Evolutionary conservation across 805 yeast genomes (phyloP).

Genomic region (Candida peoriensis): DNA sequence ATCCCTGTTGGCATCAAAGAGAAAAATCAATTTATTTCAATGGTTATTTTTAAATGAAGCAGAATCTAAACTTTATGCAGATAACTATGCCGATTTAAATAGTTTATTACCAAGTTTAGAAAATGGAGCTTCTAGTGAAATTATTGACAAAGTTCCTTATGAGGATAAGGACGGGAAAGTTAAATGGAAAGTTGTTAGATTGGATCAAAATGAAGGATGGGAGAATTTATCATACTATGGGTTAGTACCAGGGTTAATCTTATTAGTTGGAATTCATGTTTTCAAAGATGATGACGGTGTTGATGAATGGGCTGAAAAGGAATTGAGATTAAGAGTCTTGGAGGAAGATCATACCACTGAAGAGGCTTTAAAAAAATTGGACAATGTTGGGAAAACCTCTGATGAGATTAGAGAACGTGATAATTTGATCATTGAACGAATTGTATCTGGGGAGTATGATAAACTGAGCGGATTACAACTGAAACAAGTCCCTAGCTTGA

Average conservation of each 20-base stretch:
- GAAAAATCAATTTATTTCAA: slow-evolving; percentile 49
- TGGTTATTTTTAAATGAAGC: slow-evolving; percentile 43
- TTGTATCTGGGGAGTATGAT: slow-evolving; percentile 81
- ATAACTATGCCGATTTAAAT: slow-evolving; percentile 57
- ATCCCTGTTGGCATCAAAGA: slow-evolving; percentile 50
- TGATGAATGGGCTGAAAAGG: slow-evolving; percentile 79
- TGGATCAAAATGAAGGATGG: slow-evolving; percentile 81
- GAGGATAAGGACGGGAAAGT: slow-evolving; percentile 76
- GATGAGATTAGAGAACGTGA: slow-evolving; percentile 65
- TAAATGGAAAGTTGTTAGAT: slow-evolving; percentile 74
- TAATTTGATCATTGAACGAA: slow-evolving; percentile 73
- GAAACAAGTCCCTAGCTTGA: slow-evolving; percentile 23
- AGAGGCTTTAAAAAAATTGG: slow-evolving; percentile 42
- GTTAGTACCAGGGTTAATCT: slow-evolving; percentile 64
- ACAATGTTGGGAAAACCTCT: slow-evolving; percentile 34
- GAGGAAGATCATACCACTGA: slow-evolving; percentile 52
- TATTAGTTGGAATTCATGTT: slow-evolving; percentile 45
- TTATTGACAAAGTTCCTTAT: slow-evolving; percentile 79
- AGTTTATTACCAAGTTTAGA: slow-evolving; percentile 44
- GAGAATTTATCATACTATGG: slow-evolving; percentile 67
- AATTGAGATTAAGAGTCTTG: slow-evolving; percentile 70
- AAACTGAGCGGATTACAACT: slow-evolving; percentile 54
- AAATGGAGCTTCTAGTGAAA: slow-evolving; percentile 49
- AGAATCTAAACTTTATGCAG: slow-evolving; percentile 49
- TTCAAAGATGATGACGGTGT: slow-evolving; percentile 49